These are phyloP conservation scores for Alternaria consortialis DNA, from an alignment of 2,329 filamentous ascomycete genomes.

Conservation along the genomic window DNA sequence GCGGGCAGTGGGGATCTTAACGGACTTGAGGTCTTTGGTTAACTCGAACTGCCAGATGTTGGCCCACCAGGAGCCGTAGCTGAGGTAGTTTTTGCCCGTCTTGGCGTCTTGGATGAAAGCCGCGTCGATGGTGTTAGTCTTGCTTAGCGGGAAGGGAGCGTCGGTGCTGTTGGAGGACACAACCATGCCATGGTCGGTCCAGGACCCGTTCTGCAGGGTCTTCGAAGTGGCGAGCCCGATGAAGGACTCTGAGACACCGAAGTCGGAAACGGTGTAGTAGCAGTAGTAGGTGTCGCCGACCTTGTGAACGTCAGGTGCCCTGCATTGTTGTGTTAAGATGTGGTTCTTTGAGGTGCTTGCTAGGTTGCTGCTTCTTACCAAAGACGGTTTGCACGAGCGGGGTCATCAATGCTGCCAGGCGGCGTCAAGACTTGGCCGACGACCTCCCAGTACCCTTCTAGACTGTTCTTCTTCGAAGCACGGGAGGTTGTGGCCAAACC, in stretches of 20 bases:
- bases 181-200: slow-evolving; percentile 66
- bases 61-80: slow-evolving; percentile 72
- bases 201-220: slow-evolving; percentile 60
- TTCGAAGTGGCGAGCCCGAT: slow-evolving; percentile 63
- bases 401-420: slow-evolving; percentile 13
- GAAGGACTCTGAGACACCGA: slow-evolving; percentile 65
- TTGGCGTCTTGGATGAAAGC: slow-evolving; percentile 49
- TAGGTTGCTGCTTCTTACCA: slow-evolving; percentile 6
- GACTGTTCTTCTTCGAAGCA: slow-evolving; percentile 15
- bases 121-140: slow-evolving; percentile 58
- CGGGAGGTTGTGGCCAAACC: slow-evolving; percentile 13
- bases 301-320: slow-evolving; percentile 27
- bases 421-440: slow-evolving; percentile 12
- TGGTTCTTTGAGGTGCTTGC: background rate
- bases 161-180: slow-evolving; percentile 44
- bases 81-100: slow-evolving; percentile 54
- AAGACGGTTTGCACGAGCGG: slow-evolving; percentile 10
- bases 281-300: slow-evolving; percentile 60
- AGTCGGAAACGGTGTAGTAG: slow-evolving; percentile 69
- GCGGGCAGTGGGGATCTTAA: slow-evolving; percentile 6
- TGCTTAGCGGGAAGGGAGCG: background rate
- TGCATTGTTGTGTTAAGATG: background rate
- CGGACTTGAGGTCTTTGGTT: slow-evolving; percentile 5
- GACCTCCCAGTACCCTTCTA: slow-evolving; percentile 15
- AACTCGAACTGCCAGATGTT: slow-evolving; percentile 9